Base-by-base conservation (phyloP, 768 basidiomycete genomes). In the Boletus sp. region DNA sequence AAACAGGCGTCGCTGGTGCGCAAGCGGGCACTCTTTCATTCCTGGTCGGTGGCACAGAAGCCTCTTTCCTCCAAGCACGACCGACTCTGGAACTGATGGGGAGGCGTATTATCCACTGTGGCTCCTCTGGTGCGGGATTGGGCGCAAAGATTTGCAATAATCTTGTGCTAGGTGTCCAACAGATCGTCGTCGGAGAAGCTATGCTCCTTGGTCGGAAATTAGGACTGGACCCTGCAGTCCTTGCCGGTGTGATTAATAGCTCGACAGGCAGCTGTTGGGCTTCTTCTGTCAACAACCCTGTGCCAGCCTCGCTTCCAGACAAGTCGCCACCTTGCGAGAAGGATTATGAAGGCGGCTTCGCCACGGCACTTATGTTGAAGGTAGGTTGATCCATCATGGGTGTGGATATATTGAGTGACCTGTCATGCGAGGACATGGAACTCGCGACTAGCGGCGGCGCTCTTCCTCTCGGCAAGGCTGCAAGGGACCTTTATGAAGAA, bases 71-170 rank as follows among this genome's bases (percentile, higher is more conserved):
- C 25, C 73, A 72, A 21, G 83, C 87, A 11, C 73, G 78, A 33
- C 83, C 87, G 5, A 73, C 81, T 41, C 78, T 95, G 27, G 70
- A 79, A 17, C 66, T 76, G 50, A 95, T 96, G 93, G 93, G 93
- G 7, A 80, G 78, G 55, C 83, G 86, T 9, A 83, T 90, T 54
- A 87, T 94, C 42, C 80, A 93, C 68, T 95, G 93, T 67, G 93
- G 93, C 1, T 75, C 80, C 8, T 88, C 88, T 5, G 90, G 93
- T 11, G 78, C 88, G 3, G 93, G 93, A 1, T 73, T 95, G 10
- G 91, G 83, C 1, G 91, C 92, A 2, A 95, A 95, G 74, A 92
- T 95, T 35, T 93, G 90, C 74, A 95, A 94, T 71, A 95, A 95
- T 69, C 75, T 86, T 29, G 76, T 88, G 25, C 73, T 90, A 39